Percentiles rank a stretch among this genome's conserved stretches.
phyloP scores from a whole-genome alignment of 1,284 basidiomycete species.

The Fomitopsis pinicola region DNA sequence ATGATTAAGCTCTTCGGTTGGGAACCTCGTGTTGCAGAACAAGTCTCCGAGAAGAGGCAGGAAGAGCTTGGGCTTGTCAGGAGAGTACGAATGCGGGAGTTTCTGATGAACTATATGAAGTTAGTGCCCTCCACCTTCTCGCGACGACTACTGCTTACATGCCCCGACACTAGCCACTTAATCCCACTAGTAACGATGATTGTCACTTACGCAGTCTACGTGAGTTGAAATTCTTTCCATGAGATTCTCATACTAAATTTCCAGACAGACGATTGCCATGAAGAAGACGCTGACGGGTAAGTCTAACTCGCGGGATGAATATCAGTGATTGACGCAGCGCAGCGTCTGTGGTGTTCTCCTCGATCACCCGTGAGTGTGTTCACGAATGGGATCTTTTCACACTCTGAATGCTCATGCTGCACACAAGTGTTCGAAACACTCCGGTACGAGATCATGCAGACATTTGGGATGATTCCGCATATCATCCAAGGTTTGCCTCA shows the following conservation, averaged over 20 bases:
- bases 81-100: slow-evolving; percentile 34
- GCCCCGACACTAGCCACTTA: slow-evolving; percentile 37
- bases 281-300: slow-evolving; percentile 27
- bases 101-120: slow-evolving; percentile 31
- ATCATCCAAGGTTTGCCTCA: slow-evolving; percentile 31
- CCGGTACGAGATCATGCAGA: slow-evolving; percentile 25
- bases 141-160: background rate
- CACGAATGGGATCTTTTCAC: background rate
- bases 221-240: slow-evolving; percentile 12
- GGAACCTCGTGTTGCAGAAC: slow-evolving; percentile 42
- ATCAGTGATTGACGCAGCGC: background rate
- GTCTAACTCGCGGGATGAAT: slow-evolving; percentile 12
- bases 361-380: slow-evolving; percentile 30
- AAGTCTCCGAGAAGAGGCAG: slow-evolving; percentile 44
- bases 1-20: slow-evolving; percentile 51
- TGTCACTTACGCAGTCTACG: slow-evolving; percentile 60
- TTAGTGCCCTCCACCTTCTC: slow-evolving; percentile 6
- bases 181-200: slow-evolving; percentile 67
- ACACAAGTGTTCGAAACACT: slow-evolving; percentile 29
- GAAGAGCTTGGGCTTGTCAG: slow-evolving; percentile 48
- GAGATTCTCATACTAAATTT: background rate
- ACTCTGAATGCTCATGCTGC: background rate
- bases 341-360: slow-evolving; percentile 38
- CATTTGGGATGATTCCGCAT: slow-evolving; percentile 28
- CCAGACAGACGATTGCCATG: slow-evolving; percentile 31